A percentile compares a stretch with the other conserved stretches of the same genome.
phyloP scores from a whole-genome alignment of 306 rosid species.

The Casuarina equisetifolia region DNA sequence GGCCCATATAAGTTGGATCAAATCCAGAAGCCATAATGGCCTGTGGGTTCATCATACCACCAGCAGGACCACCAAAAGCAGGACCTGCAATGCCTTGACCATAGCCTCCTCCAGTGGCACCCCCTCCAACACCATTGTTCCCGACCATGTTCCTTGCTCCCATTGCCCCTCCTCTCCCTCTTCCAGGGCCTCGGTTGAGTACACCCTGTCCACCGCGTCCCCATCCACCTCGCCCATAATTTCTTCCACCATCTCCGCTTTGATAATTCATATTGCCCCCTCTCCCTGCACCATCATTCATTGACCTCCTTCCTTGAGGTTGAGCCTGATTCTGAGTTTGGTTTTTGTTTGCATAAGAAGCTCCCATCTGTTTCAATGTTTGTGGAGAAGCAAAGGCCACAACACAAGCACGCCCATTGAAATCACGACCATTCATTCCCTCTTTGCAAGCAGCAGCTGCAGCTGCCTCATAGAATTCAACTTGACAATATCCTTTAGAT shows the following conservation, averaged over 20 bases:
- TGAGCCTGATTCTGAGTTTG: slow-evolving; percentile 37
- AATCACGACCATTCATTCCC: slow-evolving; percentile 48
- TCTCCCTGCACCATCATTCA: slow-evolving; percentile 41
- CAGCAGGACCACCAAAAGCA: slow-evolving; percentile 40
- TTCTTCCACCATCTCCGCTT: slow-evolving; percentile 45
- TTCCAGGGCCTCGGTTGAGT: slow-evolving; percentile 41
- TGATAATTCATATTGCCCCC: slow-evolving; percentile 39
- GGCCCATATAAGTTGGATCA: slow-evolving; percentile 54
- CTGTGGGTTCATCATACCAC: slow-evolving; percentile 45
- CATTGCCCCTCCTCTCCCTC: slow-evolving; percentile 52
- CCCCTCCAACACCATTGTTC: slow-evolving; percentile 32
- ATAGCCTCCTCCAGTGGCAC: slow-evolving; percentile 39
- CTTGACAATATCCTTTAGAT: slow-evolving; percentile 61
- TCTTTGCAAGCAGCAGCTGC: slow-evolving; percentile 52
- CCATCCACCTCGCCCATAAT: slow-evolving; percentile 53
- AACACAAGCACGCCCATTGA: slow-evolving; percentile 56
- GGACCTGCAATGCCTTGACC: slow-evolving; percentile 48
- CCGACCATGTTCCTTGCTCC: slow-evolving; percentile 40
- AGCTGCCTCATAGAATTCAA: slow-evolving; percentile 41
- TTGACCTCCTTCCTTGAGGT: slow-evolving; percentile 43
- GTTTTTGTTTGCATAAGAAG: slow-evolving; percentile 36
- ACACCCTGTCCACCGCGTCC: slow-evolving; percentile 53
- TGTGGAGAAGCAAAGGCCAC: slow-evolving; percentile 49
- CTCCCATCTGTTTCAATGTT: slow-evolving; percentile 56
- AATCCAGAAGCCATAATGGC: slow-evolving; percentile 55